These are phyloP conservation scores for Sclerotinia glacialis DNA, from an alignment of 2,329 filamentous ascomycete genomes.

Conservation along the genomic window DNA sequence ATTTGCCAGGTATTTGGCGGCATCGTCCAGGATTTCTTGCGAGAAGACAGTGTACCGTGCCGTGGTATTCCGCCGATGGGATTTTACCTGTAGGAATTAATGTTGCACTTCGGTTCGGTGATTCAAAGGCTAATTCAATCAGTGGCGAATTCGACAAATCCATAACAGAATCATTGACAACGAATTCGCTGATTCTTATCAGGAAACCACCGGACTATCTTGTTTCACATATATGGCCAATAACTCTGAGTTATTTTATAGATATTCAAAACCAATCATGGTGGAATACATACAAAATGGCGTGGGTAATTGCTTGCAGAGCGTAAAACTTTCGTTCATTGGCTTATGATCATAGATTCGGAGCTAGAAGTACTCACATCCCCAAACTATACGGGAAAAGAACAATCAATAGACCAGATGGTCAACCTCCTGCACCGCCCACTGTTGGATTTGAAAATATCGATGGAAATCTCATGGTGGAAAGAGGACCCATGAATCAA, in stretches of 20 bases:
- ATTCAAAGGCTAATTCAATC: background rate
- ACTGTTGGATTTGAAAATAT: constrained; percentile 1
- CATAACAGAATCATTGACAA: background rate
- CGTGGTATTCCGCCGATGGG: constrained; percentile 18
- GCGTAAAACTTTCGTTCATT: background rate
- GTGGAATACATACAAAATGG: constrained; percentile 13
- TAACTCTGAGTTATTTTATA: constrained; percentile 10
- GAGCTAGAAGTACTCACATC: constrained; percentile 3
- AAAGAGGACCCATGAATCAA: background rate
- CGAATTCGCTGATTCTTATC: background rate
- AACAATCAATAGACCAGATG: background rate
- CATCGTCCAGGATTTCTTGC: background rate
- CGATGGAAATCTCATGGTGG: background rate
- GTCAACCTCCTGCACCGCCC: background rate
- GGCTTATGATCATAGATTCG: background rate
- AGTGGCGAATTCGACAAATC: constrained; percentile 15
- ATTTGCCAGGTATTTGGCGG: constrained; percentile 8
- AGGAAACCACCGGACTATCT: constrained; percentile 1
- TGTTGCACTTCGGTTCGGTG: background rate
- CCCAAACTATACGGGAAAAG: constrained; percentile 15
- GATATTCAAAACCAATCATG: constrained; percentile 11
- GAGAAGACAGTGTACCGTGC: background rate
- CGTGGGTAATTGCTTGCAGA: background rate
- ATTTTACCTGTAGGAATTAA: constrained; percentile 7
- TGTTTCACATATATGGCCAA: background rate